Evolutionary conservation across 352 stramenopile genomes (phyloP).

Genomic region (Phytophthora lateralis): DNA sequence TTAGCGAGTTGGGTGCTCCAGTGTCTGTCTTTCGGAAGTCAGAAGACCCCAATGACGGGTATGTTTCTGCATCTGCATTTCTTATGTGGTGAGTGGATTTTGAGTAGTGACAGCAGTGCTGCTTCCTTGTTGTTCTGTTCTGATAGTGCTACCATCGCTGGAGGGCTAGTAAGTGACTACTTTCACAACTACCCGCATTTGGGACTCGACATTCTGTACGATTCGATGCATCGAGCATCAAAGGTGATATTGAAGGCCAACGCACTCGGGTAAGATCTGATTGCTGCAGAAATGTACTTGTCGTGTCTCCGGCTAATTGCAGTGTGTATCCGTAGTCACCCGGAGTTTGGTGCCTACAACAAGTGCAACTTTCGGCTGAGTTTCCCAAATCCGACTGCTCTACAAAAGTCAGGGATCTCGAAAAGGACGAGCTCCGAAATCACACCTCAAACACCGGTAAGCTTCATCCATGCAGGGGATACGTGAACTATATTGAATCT

Average conservation of each 20-base stretch:
- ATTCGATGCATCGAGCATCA: constrained; percentile 65
- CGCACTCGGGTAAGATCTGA: constrained; percentile 53
- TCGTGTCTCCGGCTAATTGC: constrained; percentile 1
- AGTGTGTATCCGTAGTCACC: constrained; percentile 43
- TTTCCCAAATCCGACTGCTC: constrained; percentile 47
- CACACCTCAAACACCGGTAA: constrained; percentile 71
- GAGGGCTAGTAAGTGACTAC: constrained; percentile 68
- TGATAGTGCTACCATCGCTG: constrained; percentile 52
- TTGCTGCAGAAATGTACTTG: neutral
- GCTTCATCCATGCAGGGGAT: neutral
- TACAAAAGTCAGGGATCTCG: constrained; percentile 53
- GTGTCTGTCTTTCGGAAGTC: constrained; percentile 83
- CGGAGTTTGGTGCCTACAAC: constrained; percentile 82
- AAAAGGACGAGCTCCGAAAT: constrained; percentile 56
- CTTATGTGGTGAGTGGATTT: neutral
- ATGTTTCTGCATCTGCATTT: constrained; percentile 1
- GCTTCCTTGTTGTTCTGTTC: constrained; percentile 1
- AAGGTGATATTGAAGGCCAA: constrained; percentile 88
- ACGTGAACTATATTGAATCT: too few relatives aligned
- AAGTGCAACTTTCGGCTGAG: constrained; percentile 86
- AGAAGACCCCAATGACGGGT: constrained; percentile 75
- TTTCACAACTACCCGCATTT: constrained; percentile 89
- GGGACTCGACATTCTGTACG: constrained; percentile 79
- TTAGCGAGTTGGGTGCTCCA: constrained; percentile 76
- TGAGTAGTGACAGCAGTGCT: constrained; percentile 1